These are phyloP conservation scores for Fraxinus sp. DNA, from an alignment of 305 asterid species.

Conservation along the genomic window DNA sequence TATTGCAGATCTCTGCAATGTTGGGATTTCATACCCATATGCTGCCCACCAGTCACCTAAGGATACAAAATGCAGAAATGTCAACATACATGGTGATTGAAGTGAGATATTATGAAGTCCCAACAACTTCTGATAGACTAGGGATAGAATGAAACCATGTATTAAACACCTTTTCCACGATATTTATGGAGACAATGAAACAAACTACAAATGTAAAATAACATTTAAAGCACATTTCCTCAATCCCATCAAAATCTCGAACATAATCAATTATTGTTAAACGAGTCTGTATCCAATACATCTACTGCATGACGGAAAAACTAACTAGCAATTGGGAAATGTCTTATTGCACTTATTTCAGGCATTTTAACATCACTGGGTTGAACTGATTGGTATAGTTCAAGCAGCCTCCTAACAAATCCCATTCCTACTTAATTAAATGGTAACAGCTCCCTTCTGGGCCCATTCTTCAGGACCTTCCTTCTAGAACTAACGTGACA, in stretches of 20 bases:
- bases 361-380: background rate
- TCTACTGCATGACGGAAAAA: background rate
- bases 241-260: background rate
- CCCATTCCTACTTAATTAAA: background rate
- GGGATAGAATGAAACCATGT: background rate
- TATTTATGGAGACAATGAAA: background rate
- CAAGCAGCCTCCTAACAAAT: background rate
- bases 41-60: conserved; percentile 59
- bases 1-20: conserved; percentile 45
- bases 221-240: background rate
- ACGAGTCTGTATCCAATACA: background rate
- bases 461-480: background rate
- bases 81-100: background rate
- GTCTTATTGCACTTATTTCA: background rate
- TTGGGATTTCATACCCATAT: conserved; percentile 53
- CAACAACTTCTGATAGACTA: background rate
- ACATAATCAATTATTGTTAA: background rate
- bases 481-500: background rate
- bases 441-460: background rate
- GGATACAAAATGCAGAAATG: conserved; percentile 7
- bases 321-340: background rate
- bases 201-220: background rate
- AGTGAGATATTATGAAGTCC: background rate
- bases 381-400: background rate
- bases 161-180: background rate